Evolutionary conservation across 2,329 filamentous ascomycete species (phyloP).

Genomic region (Fusarium palustre): DNA sequence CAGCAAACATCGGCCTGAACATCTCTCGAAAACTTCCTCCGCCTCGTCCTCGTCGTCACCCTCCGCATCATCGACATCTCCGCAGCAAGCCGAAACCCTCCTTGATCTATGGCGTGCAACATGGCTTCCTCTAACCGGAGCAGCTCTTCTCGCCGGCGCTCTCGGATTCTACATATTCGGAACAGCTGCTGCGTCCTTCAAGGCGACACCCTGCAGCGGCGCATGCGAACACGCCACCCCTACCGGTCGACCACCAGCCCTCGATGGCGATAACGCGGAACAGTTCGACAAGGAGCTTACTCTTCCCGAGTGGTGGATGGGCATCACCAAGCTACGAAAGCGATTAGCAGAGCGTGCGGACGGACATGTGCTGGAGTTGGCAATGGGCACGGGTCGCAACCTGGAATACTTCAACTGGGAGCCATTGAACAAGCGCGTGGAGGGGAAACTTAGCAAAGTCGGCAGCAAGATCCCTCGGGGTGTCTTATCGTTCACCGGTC

Average conservation of each 20-base stretch:
- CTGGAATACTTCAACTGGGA: slow-evolving; percentile 70
- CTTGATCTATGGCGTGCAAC: slow-evolving; percentile 54
- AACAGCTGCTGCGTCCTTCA: slow-evolving; percentile 53
- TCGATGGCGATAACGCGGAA: slow-evolving; percentile 60
- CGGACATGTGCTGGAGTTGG: slow-evolving; percentile 72
- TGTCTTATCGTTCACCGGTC: slow-evolving; percentile 69
- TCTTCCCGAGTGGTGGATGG: slow-evolving; percentile 67
- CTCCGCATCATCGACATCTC: slow-evolving; percentile 31
- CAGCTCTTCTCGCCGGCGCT: slow-evolving; percentile 58
- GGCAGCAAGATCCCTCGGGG: slow-evolving; percentile 32
- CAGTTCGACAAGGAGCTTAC: slow-evolving; percentile 71
- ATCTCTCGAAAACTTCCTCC: slow-evolving; percentile 12
- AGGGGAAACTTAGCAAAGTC: slow-evolving; percentile 16
- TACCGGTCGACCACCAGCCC: slow-evolving; percentile 62
- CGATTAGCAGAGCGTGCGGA: slow-evolving; percentile 60
- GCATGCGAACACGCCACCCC: slow-evolving; percentile 54
- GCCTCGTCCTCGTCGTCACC: neutral
- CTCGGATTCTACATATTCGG: slow-evolving; percentile 62
- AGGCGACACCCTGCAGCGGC: slow-evolving; percentile 39
- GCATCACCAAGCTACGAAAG: slow-evolving; percentile 64
- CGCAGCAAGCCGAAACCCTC: slow-evolving; percentile 50
- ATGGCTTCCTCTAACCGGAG: slow-evolving; percentile 60
- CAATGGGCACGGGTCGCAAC: slow-evolving; percentile 72
- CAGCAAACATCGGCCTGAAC: slow-evolving; percentile 32
- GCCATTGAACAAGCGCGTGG: slow-evolving; percentile 48